phyloP scores from a whole-genome alignment of 768 basidiomycete species.

The Fistulinella prunicolor region DNA sequence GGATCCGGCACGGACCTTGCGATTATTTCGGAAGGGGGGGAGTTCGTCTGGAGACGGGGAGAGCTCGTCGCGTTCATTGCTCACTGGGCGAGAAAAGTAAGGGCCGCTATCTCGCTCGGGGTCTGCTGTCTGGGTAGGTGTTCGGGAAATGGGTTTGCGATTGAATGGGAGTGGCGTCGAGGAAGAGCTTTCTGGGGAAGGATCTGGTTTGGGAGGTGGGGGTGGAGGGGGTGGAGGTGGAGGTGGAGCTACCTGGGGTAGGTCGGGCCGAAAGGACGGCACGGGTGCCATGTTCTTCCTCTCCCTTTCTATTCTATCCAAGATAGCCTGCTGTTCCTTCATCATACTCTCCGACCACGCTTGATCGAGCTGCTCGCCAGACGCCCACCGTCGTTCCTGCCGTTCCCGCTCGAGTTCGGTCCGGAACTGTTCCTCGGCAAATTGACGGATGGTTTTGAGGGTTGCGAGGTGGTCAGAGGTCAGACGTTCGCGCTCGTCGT shows the following conservation, averaged over 20 bases:
- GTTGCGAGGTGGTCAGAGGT: conserved; percentile 37
- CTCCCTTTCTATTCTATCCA: conserved; percentile 47
- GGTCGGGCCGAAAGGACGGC: conserved; percentile 8
- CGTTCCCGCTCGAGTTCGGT: conserved; percentile 46
- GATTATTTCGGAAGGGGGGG: conserved; percentile 7
- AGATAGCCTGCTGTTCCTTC: conserved; percentile 42
- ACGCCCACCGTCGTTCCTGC: conserved; percentile 47
- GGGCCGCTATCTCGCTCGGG: conserved; percentile 20
- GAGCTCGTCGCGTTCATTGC: conserved; percentile 21
- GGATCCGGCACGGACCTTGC: conserved; percentile 28
- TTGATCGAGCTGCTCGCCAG: conserved; percentile 34
- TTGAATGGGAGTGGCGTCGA: conserved; percentile 7
- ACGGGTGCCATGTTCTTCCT: conserved; percentile 21
- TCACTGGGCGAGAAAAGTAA: conserved; percentile 17
- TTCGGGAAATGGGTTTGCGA: conserved; percentile 15
- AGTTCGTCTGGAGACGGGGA: conserved; percentile 19
- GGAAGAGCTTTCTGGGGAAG: conserved; percentile 5
- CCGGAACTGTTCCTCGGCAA: conserved; percentile 48
- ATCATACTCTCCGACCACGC: conserved; percentile 35
- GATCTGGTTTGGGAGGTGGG: conserved; percentile 1
- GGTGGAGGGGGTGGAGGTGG: conserved; percentile 1
- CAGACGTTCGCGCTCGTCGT: conserved; percentile 35
- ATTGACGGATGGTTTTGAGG: conserved; percentile 42
- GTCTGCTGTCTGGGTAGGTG: conserved; percentile 19
- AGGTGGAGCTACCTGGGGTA: neutral